Percentiles rank a stretch among this genome's conserved stretches.
phyloP scores from a whole-genome alignment of 2,329 filamentous ascomycete genomes.

The Juglanconis oblonga region DNA sequence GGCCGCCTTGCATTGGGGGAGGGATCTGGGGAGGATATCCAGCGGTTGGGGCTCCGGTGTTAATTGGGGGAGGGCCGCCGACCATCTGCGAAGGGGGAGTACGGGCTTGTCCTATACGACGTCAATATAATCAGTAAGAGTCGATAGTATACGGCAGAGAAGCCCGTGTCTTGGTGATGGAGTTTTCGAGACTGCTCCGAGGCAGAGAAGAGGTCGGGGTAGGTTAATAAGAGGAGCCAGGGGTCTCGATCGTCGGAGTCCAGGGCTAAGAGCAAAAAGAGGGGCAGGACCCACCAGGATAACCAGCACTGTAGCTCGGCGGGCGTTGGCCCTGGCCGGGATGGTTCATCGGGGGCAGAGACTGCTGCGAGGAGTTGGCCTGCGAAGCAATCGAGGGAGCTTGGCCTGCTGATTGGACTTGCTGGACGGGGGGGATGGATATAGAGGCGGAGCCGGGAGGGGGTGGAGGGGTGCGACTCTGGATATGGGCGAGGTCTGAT shows the following conservation, averaged over 20 bases:
- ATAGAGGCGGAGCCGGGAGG: constrained; percentile 28
- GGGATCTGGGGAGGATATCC: constrained; percentile 58
- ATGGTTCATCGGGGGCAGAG: constrained; percentile 61
- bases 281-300: constrained; percentile 19
- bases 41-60: constrained; percentile 54
- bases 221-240: constrained; percentile 11
- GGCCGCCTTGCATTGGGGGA: constrained; percentile 36
- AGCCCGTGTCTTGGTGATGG: constrained; percentile 39
- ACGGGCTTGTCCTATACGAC: constrained; percentile 39
- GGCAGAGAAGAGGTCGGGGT: constrained; percentile 39
- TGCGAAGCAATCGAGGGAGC: constrained; percentile 43
- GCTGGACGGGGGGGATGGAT: constrained; percentile 20
- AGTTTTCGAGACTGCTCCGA: constrained; percentile 51
- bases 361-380: constrained; percentile 42
- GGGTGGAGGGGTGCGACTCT: constrained; percentile 37
- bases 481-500: constrained; percentile 41
- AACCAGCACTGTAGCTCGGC: constrained; percentile 58
- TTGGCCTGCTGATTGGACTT: constrained; percentile 32
- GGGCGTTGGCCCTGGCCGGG: constrained; percentile 57
- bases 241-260: background rate
- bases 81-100: constrained; percentile 60
- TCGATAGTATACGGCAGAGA: background rate
- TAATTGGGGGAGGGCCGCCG: constrained; percentile 65
- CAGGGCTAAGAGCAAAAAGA: constrained; percentile 2
- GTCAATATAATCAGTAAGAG: background rate